These are phyloP conservation scores for Ramularia endophylla DNA, from an alignment of 2,329 filamentous ascomycete genomes.

Conservation along the genomic window DNA sequence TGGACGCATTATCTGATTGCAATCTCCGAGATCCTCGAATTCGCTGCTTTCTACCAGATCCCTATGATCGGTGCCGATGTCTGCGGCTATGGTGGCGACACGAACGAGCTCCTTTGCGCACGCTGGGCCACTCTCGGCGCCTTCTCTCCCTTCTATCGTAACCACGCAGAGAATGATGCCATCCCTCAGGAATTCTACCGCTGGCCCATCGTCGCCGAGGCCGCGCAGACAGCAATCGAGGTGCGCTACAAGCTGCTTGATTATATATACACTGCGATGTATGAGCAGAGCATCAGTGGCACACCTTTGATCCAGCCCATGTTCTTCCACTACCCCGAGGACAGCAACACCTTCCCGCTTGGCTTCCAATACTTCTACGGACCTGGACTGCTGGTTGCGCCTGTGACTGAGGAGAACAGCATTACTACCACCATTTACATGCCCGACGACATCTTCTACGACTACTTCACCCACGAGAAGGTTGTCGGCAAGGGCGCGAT, in stretches of 20 bases:
- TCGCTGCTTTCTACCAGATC: constrained; percentile 43
- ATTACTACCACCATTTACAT: constrained; percentile 52
- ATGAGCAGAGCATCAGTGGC: constrained; percentile 55
- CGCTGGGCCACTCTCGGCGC: constrained; percentile 71
- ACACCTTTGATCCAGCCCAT: constrained; percentile 62
- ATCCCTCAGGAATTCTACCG: constrained; percentile 67
- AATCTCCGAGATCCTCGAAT: constrained; percentile 41
- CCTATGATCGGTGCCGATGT: constrained; percentile 56
- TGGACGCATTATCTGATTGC: constrained; percentile 42
- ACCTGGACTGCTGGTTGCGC: constrained; percentile 50
- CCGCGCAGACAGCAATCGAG: constrained; percentile 62
- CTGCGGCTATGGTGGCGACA: constrained; percentile 66
- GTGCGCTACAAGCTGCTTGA: constrained; percentile 72
- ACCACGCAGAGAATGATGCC: constrained; percentile 55
- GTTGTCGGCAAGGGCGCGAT: constrained; percentile 43
- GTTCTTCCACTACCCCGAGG: constrained; percentile 63
- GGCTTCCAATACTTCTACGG: constrained; percentile 57
- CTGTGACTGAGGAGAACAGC: constrained; percentile 47
- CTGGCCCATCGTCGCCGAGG: constrained; percentile 57
- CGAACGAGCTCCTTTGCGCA: constrained; percentile 63
- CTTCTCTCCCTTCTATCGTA: constrained; percentile 70
- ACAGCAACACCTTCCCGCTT: constrained; percentile 47
- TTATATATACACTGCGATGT: constrained; percentile 70
- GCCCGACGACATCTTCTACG: constrained; percentile 54
- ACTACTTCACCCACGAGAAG: constrained; percentile 50